A percentile compares a stretch with the other conserved stretches of the same genome.
Evolutionary conservation across 305 asterid genomes (phyloP).

Genomic region (Coffea humblotiana): DNA sequence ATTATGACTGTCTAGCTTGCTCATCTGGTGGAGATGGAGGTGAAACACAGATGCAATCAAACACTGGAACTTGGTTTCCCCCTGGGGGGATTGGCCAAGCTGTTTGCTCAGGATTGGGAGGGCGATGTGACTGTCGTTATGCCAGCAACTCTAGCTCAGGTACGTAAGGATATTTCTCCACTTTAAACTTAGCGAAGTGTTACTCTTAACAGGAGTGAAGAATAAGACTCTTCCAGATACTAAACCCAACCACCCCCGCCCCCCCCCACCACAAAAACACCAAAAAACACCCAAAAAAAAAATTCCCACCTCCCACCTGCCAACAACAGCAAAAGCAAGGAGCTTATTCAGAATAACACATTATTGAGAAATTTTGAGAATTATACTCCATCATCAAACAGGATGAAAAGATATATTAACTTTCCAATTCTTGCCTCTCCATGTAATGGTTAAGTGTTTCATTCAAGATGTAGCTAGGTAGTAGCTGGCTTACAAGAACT

Average conservation of each 20-base stretch:
- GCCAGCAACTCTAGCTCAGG: constrained; percentile 99
- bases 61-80: constrained; percentile 89
- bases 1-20: constrained; percentile 24
- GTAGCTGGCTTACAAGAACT: background rate
- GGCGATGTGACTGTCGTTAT: constrained; percentile 95
- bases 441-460: background rate
- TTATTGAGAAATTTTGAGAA: background rate
- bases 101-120: constrained; percentile 97
- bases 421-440: background rate
- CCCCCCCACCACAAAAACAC: too few species aligned
- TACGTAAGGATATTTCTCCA: constrained; percentile 13
- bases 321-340: background rate
- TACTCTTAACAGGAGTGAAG: background rate
- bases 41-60: constrained; percentile 90
- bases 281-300: too few species aligned
- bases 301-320: background rate
- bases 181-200: background rate
- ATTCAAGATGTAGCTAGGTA: background rate
- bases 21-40: constrained; percentile 87
- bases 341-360: background rate
- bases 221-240: background rate
- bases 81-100: constrained; percentile 76
- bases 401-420: background rate
- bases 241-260: too few species aligned
- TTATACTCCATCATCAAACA: background rate